Conservation (phyloP, 2,329 filamentous ascomycete species). For the Mycogone perniciosa region DNA sequence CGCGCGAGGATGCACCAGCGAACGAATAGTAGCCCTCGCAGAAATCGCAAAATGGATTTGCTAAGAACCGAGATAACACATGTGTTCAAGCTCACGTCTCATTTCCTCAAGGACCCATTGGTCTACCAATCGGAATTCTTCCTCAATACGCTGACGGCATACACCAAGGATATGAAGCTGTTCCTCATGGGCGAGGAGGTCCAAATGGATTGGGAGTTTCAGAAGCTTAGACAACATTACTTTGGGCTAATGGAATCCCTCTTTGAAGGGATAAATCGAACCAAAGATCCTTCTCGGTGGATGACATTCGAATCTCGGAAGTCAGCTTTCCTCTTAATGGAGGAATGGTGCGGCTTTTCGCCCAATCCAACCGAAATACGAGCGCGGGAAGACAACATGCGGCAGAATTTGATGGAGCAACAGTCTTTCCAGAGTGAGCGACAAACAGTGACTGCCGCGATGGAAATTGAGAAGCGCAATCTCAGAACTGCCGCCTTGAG, state of each 20-base stretch:
- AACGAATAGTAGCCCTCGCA: conserved; percentile 71
- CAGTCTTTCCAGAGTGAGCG: conserved; percentile 64
- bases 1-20: conserved; percentile 81
- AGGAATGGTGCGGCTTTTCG: conserved; percentile 98
- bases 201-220: conserved; percentile 90
- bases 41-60: conserved; percentile 78
- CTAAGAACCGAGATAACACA: conserved; percentile 92
- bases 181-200: conserved; percentile 94
- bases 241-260: conserved; percentile 90
- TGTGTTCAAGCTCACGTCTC: conserved; percentile 88
- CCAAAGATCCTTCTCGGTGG: conserved; percentile 81
- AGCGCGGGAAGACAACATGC: conserved; percentile 78
- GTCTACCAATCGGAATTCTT: conserved; percentile 87
- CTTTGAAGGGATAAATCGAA: conserved; percentile 84
- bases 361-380: conserved; percentile 80
- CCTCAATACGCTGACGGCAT: conserved; percentile 77
- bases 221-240: conserved; percentile 85
- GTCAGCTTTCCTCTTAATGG: conserved; percentile 93
- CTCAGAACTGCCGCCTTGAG: conserved; percentile 84
- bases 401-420: conserved; percentile 74
- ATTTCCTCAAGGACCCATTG: conserved; percentile 73
- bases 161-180: conserved; percentile 85
- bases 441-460: conserved; percentile 74
- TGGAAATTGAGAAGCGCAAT: conserved; percentile 96
- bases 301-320: conserved; percentile 96